A percentile compares a stretch with the other conserved stretches of the same genome.
These are phyloP conservation scores for Aspergillus sojae DNA, from an alignment of 2,329 filamentous ascomycete genomes.

Conservation along the genomic window DNA sequence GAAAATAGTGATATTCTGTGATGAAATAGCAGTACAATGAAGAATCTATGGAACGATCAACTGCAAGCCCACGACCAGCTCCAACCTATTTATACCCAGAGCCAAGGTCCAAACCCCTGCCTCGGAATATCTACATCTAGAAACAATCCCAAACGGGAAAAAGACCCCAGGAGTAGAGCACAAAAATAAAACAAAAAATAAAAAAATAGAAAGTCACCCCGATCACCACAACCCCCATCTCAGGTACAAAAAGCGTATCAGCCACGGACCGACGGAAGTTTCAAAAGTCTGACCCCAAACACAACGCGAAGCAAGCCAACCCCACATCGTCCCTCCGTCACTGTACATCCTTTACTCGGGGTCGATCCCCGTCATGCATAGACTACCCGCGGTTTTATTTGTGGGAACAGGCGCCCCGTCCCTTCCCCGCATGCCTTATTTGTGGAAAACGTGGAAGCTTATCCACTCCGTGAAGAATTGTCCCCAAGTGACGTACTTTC, in stretches of 20 bases:
- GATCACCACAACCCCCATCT: not conserved
- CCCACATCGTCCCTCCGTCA: not conserved
- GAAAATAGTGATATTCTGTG: not conserved
- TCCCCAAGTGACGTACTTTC: not conserved
- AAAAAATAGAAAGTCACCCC: not conserved
- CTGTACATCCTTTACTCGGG: not conserved
- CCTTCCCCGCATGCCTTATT: not conserved
- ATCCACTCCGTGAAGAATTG: not conserved
- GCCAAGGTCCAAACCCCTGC: not conserved
- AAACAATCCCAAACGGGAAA: not conserved
- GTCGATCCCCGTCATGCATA: not conserved
- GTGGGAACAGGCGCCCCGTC: not conserved
- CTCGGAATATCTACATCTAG: not conserved
- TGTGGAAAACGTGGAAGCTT: not conserved
- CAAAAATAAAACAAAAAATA: not conserved
- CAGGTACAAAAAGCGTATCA: not conserved
- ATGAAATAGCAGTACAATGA: not conserved
- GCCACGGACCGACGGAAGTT: constrained; percentile 1
- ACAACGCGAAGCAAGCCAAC: not conserved
- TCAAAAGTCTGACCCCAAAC: not conserved
- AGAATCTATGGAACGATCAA: not conserved
- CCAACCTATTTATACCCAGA: not conserved
- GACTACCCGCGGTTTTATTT: not conserved
- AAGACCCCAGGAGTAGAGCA: not conserved
- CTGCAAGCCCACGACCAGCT: not conserved